Evolutionary conservation across 2,329 filamentous ascomycete genomes (phyloP).

Genomic region (Aspergillus pseudoglaucus): DNA sequence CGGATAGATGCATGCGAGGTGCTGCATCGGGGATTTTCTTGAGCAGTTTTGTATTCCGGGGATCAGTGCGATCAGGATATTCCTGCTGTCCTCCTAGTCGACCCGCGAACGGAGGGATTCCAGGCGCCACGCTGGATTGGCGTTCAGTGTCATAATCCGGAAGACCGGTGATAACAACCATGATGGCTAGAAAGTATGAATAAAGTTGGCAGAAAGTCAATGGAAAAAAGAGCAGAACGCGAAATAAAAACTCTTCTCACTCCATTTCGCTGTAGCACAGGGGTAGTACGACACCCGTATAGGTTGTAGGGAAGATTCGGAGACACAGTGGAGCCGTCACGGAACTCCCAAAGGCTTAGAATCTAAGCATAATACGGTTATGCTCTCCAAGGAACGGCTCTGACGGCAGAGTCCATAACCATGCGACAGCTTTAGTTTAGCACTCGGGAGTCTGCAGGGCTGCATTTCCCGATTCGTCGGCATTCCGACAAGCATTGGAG

Average conservation of each 20-base stretch:
- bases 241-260: neutral
- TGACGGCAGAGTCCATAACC: too few species aligned
- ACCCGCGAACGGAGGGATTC: slow-evolving; percentile 26
- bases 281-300: neutral
- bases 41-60: slow-evolving; percentile 21
- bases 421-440: neutral
- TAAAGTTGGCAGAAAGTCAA: neutral
- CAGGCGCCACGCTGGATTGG: slow-evolving; percentile 6
- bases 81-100: slow-evolving; percentile 33
- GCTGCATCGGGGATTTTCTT: slow-evolving; percentile 37
- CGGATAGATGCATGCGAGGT: slow-evolving; percentile 32
- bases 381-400: too few species aligned
- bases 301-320: neutral
- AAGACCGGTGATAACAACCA: slow-evolving; percentile 3
- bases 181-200: neutral
- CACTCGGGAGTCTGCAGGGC: neutral
- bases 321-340: neutral
- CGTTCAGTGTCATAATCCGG: slow-evolving; percentile 8
- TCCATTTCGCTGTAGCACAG: neutral
- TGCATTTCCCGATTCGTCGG: neutral
- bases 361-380: neutral
- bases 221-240: neutral
- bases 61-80: slow-evolving; percentile 26
- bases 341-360: neutral
- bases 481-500: neutral